Evolutionary conservation across 768 basidiomycete genomes (phyloP), one percentile per base, ranked within the genome.

Genomic region (Tylopilus sp.): DNA sequence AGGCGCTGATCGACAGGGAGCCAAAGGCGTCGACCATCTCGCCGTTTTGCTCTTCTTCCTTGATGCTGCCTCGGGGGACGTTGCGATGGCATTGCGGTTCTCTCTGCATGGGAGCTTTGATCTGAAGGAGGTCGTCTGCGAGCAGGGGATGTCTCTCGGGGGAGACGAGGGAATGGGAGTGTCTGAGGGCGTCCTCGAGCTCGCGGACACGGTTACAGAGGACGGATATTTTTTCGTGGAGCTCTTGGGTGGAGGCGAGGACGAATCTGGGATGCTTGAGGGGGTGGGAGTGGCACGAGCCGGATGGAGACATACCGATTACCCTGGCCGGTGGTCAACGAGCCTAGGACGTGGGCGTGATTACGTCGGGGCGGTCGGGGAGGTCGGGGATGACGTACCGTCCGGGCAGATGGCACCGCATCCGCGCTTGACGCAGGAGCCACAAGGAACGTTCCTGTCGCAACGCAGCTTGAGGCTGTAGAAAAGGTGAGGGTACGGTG

Each of bases 331-430:
- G 89, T 90, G 11, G 87, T 89, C 41, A 90, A 72, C 12, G 87
- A 88, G 47, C 87, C 87, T 88, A 75, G 26, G 14, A 29, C 22
- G 41, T 53, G 59, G 42, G 41, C 28, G 46, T 46, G 48, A 63
- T 63, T 46, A 63, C 55, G 54, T 55, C 51, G 61, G 45, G 56
- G 52, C 48, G 52, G 55, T 52, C 30, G 19, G 31, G 48, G 40
- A 50, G 53, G 54, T 46, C 41, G 43, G n/a, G 31, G 48, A 55
- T 53, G 56, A 73, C 80, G 53, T 66, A 85, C 85, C 72, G 66
- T 91, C 89, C 45, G 89, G 89, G 67, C 89, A 92, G 57, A 92
- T 90, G 51, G 87, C 84, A 45, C 83, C 85, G 62, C 86, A 88
- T 13, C 86, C 87, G 56, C 86, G 79, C 70, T 91, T 92, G 21